phyloP scores from a whole-genome alignment of 2,329 filamentous ascomycete species.

The Orbilia javanica region DNA sequence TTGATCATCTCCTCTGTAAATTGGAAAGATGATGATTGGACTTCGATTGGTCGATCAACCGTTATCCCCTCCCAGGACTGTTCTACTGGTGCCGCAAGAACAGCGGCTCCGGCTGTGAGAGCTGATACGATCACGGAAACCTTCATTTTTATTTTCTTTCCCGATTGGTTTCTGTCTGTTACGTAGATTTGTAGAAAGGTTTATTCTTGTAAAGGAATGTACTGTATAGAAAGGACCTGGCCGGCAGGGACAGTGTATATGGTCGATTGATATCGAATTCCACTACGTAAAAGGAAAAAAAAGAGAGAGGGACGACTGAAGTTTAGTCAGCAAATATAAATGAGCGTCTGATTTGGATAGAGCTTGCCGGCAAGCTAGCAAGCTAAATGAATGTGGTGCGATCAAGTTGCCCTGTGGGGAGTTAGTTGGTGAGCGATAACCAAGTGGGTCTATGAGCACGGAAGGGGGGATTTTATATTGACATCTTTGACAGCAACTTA shows the following conservation, averaged over 20 bases:
- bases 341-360: background rate
- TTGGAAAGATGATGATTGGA: constrained; percentile 12
- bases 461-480: constrained; percentile 19
- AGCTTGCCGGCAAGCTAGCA: constrained; percentile 10
- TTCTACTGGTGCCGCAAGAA: constrained; percentile 22
- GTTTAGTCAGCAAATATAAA: background rate
- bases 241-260: constrained; percentile 8
- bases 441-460: background rate
- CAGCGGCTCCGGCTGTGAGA: constrained; percentile 17
- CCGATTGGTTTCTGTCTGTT: background rate
- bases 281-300: background rate
- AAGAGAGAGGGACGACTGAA: background rate
- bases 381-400: constrained; percentile 16
- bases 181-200: background rate
- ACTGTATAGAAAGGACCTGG: constrained; percentile 11
- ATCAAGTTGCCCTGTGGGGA: constrained; percentile 3
- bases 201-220: background rate
- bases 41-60: constrained; percentile 18
- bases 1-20: constrained; percentile 12
- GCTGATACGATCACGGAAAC: constrained; percentile 32
- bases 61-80: background rate
- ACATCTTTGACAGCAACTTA: background rate
- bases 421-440: constrained; percentile 15
- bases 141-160: constrained; percentile 26
- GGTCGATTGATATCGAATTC: background rate